A percentile compares a stretch with the other conserved stretches of the same genome.
Evolutionary conservation across 2,329 filamentous ascomycete genomes (phyloP).

Genomic region (Talaromyces atroroseus): DNA sequence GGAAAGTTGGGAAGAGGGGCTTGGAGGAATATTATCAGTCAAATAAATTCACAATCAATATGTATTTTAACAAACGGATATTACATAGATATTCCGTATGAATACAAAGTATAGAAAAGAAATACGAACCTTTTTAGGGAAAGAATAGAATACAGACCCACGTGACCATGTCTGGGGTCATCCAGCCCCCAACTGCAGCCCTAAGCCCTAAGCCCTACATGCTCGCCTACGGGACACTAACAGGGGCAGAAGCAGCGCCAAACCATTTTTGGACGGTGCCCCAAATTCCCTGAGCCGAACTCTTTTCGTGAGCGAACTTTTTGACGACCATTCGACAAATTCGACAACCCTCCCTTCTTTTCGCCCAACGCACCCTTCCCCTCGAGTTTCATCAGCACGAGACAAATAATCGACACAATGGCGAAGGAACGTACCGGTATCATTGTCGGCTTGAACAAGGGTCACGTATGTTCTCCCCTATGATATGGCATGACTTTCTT

Average conservation of each 20-base stretch:
- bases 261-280: slow-evolving; percentile 18
- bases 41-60: slow-evolving; percentile 18
- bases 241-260: slow-evolving; percentile 15
- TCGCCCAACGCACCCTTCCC: neutral
- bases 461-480: slow-evolving; percentile 53
- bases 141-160: neutral
- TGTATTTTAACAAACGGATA: neutral
- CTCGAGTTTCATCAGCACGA: slow-evolving; percentile 1
- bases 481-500: neutral
- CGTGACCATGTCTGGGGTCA: neutral
- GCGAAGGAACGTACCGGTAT: slow-evolving; percentile 50
- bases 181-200: slow-evolving; percentile 14
- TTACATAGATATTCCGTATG: neutral
- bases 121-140: too few species aligned
- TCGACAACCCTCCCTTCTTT: slow-evolving; percentile 2
- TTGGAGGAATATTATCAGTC: slow-evolving; percentile 34
- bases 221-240: slow-evolving; percentile 26
- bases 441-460: slow-evolving; percentile 58
- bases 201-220: slow-evolving; percentile 37
- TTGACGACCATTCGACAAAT: slow-evolving; percentile 14
- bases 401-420: slow-evolving; percentile 39
- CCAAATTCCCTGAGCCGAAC: neutral
- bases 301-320: neutral
- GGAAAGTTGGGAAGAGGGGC: slow-evolving; percentile 45
- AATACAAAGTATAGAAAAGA: neutral